Evolutionary conservation across 768 basidiomycete species (phyloP), one percentile per base, ranked within the genome.

Genomic region (Phlebiopsis gigantea): DNA sequence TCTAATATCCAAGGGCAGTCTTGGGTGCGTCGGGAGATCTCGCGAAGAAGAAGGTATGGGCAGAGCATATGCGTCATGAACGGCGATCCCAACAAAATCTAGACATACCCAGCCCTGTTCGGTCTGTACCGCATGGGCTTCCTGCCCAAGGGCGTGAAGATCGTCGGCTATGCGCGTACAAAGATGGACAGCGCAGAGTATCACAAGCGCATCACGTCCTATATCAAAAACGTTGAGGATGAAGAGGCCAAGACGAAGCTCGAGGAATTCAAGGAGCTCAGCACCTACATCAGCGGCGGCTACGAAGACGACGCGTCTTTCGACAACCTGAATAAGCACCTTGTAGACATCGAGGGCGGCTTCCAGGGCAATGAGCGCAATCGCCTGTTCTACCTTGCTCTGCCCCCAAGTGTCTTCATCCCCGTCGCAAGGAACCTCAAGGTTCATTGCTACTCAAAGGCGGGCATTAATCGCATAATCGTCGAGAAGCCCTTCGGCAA

Each of bases 401-500:
- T 99, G 22, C 96, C 96, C 1, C 96, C 96, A n/a, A 89, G 83
- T 47, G 96, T 99, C 65, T 99, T 99, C 76, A 83, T 91, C 62
- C 82, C 89, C 26, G 96, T 98, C 53, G 85, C 91, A 28, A 80
- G 81, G 69, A 85, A 91, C 64, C 72, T 95, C 63, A 94, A 86
- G 71, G 83, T 86, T 64, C 80, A 87, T 67, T 90, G 87, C 72
- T 95, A 98, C 44, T 62, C 79, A 24, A 77, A 73, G 29, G 78
- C 75, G 29, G 94, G 93, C 21, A 70, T 85, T 69, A 95, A 93
- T 73, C 85, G 96, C 53, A 85, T 99, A 71, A 93, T 99, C 68
- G 87, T 99, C 63, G 96, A 99, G 76, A 99, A 99, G 73, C 96
- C 96, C 1, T 99, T 99, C 68, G 96, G 96, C 31, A 97, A 93